Evolutionary conservation across 1,284 basidiomycete genomes (phyloP), one percentile per base, ranked within the genome.

Genomic region (Cutaneotrichosporon sp.): DNA sequence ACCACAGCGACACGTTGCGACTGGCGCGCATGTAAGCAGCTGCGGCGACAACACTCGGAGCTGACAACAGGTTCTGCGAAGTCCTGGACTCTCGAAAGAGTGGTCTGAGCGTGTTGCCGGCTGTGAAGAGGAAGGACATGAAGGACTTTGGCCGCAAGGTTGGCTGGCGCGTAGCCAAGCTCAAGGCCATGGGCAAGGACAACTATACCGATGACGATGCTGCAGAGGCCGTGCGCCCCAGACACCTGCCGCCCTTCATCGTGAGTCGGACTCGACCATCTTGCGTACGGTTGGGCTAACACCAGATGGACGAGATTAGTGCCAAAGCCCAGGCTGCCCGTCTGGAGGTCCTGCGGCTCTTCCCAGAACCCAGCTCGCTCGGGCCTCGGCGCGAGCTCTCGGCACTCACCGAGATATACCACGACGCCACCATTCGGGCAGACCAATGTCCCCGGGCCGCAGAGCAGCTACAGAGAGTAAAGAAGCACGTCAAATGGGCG

Each of bases 41-140:
- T 9, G 34, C 8, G 14, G 5, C 20, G 22, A 4, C n/a, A n/a
- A n/a, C n/a, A n/a, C 20, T 11, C 20, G 5, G 4, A 11, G 34
- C 51, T 53, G 34, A 53, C 22, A 7, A 7, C 11, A 53, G 51
- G 51, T 53, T 74, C 65, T 72, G 69, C 36, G 64, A 60, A 24
- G 71, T 77, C 8, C 68, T 76, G 1, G 75, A 76, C 63, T 72
- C 72, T 4, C 56, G 70, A 13, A 77, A 77, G 63, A 72, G 69
- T 33, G 74, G 75, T 16, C 59, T 77, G 14, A 45, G 33, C 14
- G 64, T 77, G 13, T 61, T 63, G 20, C 50, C 59, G 0, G 60
- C 68, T 2, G 61, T 72, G 16, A 54, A 45, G 20, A 57, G 24
- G 33, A 11, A 16, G 1, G 73, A 77, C 55, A 25, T 47, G 42